These are phyloP conservation scores for Curvularia spicifera DNA, from an alignment of 2,329 filamentous ascomycete genomes.

Conservation along the genomic window DNA sequence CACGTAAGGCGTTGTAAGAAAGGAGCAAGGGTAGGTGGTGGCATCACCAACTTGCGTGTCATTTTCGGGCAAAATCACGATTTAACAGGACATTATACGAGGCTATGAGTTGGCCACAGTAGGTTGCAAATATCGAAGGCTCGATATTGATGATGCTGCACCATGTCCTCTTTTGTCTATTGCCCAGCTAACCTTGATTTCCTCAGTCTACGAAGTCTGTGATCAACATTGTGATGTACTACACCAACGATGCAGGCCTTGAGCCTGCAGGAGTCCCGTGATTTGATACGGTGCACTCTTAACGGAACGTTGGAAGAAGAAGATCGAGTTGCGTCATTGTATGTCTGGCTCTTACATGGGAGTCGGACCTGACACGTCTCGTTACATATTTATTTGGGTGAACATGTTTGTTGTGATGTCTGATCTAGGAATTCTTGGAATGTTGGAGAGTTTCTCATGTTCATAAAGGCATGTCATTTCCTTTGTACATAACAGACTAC, in stretches of 20 bases:
- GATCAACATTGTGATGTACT: not conserved
- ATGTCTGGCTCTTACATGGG: not conserved
- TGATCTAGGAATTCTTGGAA: not conserved
- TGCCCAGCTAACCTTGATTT: not conserved
- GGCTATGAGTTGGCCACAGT: slow-evolving; percentile 1
- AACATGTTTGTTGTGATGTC: not conserved
- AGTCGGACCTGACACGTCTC: not conserved
- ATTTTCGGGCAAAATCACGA: slow-evolving; percentile 10
- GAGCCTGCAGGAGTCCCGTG: slow-evolving; percentile 52
- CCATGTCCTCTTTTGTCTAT: not conserved
- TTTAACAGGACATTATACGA: not conserved
- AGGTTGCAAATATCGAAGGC: slow-evolving; percentile 8
- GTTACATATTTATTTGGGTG: not conserved
- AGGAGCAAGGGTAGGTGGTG: slow-evolving; percentile 3
- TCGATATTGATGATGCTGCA: slow-evolving; percentile 2
- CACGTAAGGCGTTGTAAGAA: slow-evolving; percentile 8
- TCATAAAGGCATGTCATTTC: not conserved
- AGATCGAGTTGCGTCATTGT: slow-evolving; percentile 18
- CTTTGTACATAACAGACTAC: not conserved
- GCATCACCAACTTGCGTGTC: slow-evolving; percentile 7
- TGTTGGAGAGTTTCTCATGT: not conserved
- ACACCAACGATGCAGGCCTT: slow-evolving; percentile 54
- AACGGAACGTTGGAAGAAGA: slow-evolving; percentile 57
- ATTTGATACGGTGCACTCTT: slow-evolving; percentile 45
- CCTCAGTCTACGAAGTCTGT: not conserved